Evolutionary conservation across 768 basidiomycete genomes (phyloP), one percentile per base, ranked within the genome.

Genomic region (Neoboletus subvelutipes): DNA sequence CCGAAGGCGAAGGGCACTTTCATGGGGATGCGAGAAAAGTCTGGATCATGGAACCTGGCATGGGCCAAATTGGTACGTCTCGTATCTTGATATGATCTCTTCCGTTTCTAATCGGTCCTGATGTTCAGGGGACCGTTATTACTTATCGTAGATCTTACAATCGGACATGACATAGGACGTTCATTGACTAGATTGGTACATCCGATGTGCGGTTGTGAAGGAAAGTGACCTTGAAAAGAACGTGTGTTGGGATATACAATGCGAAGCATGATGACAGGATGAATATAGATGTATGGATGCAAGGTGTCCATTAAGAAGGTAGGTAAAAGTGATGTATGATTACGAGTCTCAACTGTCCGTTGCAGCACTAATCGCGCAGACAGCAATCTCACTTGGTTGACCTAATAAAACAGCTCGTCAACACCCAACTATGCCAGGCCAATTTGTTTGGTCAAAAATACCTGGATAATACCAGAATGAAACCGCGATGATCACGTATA

Each of bases 1-100:
- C 78, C 3, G 80, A 82, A 58, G 78, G 75, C 24, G 70, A 65
- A 56, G 70, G 65, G 20, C 65, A 59, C 61, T 71, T 76, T 4
- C 71, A 78, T 55, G 80, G 79, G 26, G 75, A 78, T 54, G 81
- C 85, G 12, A 77, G 81, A 45, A 86, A 88, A 68, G 83, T 88
- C 15, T 94, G 92, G 88, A 78, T 88, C 15, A 85, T 94, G 76
- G 83, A 90, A 60, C 92, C 92, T 31, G 92, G 92, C 13, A 86
- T 94, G 83, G 92, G 92, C 1, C 89, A 92, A 53, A 92, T 94
- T 50, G 92, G 92, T 88, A 58, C 43, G 80, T 51, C 42, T 26
- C 26, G 20, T 22, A 36, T 40, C 43, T 39, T 20, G 36, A 20
- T 6, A 13, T 40, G 31, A 46, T 20, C 3, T 29, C 20, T 11